These are phyloP conservation scores for Pseudozyma flocculosa DNA, from an alignment of 1,284 basidiomycete species.

Conservation along the genomic window DNA sequence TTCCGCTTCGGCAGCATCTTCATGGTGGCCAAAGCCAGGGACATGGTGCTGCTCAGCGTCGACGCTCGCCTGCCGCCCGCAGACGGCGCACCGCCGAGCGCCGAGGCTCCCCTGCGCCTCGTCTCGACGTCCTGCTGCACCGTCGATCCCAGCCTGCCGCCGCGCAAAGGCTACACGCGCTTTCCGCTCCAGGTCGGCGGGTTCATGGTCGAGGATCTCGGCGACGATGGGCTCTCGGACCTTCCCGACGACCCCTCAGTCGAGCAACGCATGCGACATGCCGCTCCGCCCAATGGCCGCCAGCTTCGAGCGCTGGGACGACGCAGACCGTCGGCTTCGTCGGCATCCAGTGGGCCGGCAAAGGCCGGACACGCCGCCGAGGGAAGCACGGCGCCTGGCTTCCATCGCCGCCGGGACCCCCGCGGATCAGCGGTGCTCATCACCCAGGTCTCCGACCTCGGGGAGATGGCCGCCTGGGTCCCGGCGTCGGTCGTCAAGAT, in stretches of 20 bases:
- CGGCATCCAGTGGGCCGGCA: not conserved
- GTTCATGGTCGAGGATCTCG: slow-evolving; percentile 50
- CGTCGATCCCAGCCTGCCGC: slow-evolving; percentile 29
- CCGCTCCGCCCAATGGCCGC: no score
- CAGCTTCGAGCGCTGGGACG: no score
- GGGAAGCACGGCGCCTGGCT: not conserved
- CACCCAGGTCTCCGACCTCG: slow-evolving; percentile 48
- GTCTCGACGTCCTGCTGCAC: slow-evolving; percentile 38
- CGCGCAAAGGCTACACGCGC: slow-evolving; percentile 41
- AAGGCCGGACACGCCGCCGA: not conserved
- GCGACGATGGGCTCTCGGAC: slow-evolving; percentile 20
- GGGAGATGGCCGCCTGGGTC: slow-evolving; percentile 47
- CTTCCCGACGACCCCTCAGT: no score
- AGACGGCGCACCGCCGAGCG: slow-evolving; percentile 2
- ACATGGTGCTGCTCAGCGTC: slow-evolving; percentile 45
- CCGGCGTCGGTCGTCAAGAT: slow-evolving; percentile 45
- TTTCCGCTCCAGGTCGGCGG: slow-evolving; percentile 44
- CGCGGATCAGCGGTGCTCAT: slow-evolving; percentile 31
- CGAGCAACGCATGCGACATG: no score
- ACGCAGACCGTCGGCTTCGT: not conserved
- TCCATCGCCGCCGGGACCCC: slow-evolving; percentile 6
- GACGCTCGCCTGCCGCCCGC: slow-evolving; percentile 37
- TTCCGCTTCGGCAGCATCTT: slow-evolving; percentile 47
- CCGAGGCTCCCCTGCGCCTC: slow-evolving; percentile 16
- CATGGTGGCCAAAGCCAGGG: slow-evolving; percentile 49